Percentiles rank a stretch among this genome's conserved stretches.
These are phyloP conservation scores for Globisporangium barbulae DNA, from an alignment of 352 stramenopile species.

Conservation along the genomic window DNA sequence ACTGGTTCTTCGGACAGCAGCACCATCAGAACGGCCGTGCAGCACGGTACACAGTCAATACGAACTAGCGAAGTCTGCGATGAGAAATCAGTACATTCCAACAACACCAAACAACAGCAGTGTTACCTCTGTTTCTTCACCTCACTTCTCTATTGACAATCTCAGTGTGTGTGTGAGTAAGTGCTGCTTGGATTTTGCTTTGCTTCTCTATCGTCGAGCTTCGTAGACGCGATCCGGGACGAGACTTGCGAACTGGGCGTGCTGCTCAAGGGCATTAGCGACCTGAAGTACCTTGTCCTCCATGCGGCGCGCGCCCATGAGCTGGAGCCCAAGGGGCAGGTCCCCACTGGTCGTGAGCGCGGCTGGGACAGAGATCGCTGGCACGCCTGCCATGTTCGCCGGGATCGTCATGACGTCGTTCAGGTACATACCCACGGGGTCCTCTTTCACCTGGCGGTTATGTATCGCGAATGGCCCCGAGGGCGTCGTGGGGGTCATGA, in stretches of 20 bases:
- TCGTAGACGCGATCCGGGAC: constrained; percentile 59
- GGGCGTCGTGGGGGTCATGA: constrained; percentile 86
- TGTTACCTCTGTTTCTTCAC: constrained; percentile 3
- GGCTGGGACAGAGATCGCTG: constrained; percentile 77
- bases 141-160: constrained; percentile 2
- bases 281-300: constrained; percentile 66
- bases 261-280: constrained; percentile 60
- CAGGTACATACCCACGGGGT: constrained; percentile 85
- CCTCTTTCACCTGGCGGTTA: constrained; percentile 50
- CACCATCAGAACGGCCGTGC: constrained; percentile 2
- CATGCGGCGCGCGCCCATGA: constrained; percentile 63
- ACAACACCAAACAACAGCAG: neutral
- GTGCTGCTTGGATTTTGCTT: neutral
- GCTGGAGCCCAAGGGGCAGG: constrained; percentile 74
- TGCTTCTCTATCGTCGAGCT: constrained; percentile 13
- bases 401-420: constrained; percentile 93
- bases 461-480: constrained; percentile 71
- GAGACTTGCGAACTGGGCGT: constrained; percentile 36
- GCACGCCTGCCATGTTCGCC: constrained; percentile 84
- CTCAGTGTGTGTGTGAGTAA: neutral
- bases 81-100: neutral
- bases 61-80: neutral
- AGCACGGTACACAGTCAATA: neutral
- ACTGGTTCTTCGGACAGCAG: constrained; percentile 4
- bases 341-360: constrained; percentile 51